A percentile compares a stretch with the other conserved stretches of the same genome.
These are phyloP conservation scores for Schoenoplectus tabernaemontani DNA, from an alignment of 202 grass and related monocot genomes.

Conservation along the genomic window DNA sequence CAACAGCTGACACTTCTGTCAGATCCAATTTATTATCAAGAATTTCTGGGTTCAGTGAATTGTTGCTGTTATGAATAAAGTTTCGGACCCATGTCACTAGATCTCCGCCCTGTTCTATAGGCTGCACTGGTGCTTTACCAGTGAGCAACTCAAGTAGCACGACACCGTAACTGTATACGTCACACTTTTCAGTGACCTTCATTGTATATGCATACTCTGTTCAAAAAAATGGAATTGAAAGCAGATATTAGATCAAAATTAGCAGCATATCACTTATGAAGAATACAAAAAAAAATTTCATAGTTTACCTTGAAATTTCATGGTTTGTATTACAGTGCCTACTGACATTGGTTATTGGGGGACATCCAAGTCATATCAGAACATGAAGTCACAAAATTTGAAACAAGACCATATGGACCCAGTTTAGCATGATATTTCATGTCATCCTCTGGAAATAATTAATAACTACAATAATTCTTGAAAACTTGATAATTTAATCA, in stretches of 20 bases:
- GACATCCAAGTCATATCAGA: background rate
- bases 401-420: background rate
- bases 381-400: background rate
- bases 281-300: background rate
- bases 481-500: background rate
- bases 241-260: background rate
- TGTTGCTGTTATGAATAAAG: constrained; percentile 77
- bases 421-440: background rate
- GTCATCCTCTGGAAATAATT: background rate
- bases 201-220: constrained; percentile 99
- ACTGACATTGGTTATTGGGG: background rate
- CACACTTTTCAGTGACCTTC: constrained; percentile 96
- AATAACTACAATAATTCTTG: background rate
- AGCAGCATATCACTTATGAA: background rate
- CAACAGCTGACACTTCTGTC: constrained; percentile 39
- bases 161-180: constrained; percentile 92
- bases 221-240: background rate
- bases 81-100: constrained; percentile 94
- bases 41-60: constrained; percentile 56
- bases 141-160: constrained; percentile 90
- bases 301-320: background rate
- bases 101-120: constrained; percentile 86
- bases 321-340: background rate
- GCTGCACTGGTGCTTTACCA: constrained; percentile 73
- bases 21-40: constrained; percentile 67